Evolutionary conservation across 2,329 filamentous ascomycete genomes (phyloP).

Genomic region (Fonsecaea nubica): DNA sequence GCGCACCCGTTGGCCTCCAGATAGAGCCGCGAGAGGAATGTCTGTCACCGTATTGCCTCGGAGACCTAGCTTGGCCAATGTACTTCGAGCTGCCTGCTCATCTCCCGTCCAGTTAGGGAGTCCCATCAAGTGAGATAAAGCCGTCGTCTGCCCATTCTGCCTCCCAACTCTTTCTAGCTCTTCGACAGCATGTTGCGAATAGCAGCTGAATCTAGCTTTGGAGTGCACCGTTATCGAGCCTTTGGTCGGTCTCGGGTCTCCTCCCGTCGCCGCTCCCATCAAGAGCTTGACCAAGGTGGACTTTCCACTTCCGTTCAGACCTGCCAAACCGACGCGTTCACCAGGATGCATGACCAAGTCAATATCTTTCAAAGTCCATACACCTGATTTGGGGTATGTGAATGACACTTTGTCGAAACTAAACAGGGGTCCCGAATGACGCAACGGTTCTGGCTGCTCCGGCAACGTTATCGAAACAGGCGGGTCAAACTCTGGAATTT

Average conservation of each 20-base stretch:
- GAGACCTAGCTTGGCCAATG: constrained; percentile 73
- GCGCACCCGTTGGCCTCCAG: constrained; percentile 77
- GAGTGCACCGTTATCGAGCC: constrained; percentile 72
- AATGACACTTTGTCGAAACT: constrained; percentile 74
- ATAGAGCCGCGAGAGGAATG: constrained; percentile 74
- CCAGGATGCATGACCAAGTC: constrained; percentile 74
- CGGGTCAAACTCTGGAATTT: constrained; percentile 67
- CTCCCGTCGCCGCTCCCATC: constrained; percentile 59
- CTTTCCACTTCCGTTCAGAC: constrained; percentile 82
- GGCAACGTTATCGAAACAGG: constrained; percentile 33
- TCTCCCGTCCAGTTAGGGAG: constrained; percentile 50
- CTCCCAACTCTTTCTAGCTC: constrained; percentile 64
- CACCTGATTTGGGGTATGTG: constrained; percentile 60
- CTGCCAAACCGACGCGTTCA: constrained; percentile 76
- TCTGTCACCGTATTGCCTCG: constrained; percentile 74
- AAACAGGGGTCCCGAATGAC: constrained; percentile 76
- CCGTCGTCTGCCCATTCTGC: constrained; percentile 64
- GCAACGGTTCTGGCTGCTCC: constrained; percentile 60
- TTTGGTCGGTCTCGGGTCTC: constrained; percentile 55
- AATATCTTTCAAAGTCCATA: constrained; percentile 65
- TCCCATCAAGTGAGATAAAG: constrained; percentile 66
- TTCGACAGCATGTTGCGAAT: constrained; percentile 80
- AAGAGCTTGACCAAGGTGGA: constrained; percentile 77
- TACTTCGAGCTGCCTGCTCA: constrained; percentile 71
- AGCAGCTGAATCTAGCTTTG: constrained; percentile 73